Base-by-base conservation (phyloP, 768 basidiomycete species). In the Kwoniella pini region DNA sequence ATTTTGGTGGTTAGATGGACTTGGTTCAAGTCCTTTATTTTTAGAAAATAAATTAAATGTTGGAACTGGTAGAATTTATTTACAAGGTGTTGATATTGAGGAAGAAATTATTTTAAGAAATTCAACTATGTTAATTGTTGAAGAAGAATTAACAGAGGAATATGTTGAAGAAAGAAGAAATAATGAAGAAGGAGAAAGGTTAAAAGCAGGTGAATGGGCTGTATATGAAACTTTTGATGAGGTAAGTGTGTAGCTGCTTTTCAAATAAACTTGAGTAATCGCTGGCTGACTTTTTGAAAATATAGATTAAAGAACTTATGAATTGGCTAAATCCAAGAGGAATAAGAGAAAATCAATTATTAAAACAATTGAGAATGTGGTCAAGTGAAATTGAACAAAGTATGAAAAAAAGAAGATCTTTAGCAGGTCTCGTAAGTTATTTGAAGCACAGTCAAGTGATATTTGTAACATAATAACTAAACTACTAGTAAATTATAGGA, bases 1-100 rank as follows among this genome's bases (percentile, higher is more conserved):
- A 30, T 82, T 96, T 60, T 99, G 95, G 95, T 99, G 95, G 95
- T 91, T 97, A 75, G 95, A 99, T 79, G 95, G 95, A 10, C 85
- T 93, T 83, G 95, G 95, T 6, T 86, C 87, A 4, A 87, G 87
- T 46, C 86, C 88, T 44, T 79, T 95, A 53, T 13, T 60, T 17
- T 55, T 45, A 11, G 89, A 89, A 15, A 89, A 89, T 3, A 84
- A 86, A 27, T 84, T 88, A 27, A 84, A 88, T 76, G 95, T 91
- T 71, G 91, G 92, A 10, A 87, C 92, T 19, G 96, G 93, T 4
- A 82, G 95, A 53, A 73, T 99, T 48, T 96, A 97, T 76, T 79
- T 99, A 27, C 96, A 99, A 78, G 96, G 95, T 0, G 90, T 91
- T 24, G 89, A 87, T 65, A 85, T 87, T 67, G 85, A 86, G 71